phyloP scores from a whole-genome alignment of 2,329 filamentous ascomycete species.

The Sporothrix dimorphospora region DNA sequence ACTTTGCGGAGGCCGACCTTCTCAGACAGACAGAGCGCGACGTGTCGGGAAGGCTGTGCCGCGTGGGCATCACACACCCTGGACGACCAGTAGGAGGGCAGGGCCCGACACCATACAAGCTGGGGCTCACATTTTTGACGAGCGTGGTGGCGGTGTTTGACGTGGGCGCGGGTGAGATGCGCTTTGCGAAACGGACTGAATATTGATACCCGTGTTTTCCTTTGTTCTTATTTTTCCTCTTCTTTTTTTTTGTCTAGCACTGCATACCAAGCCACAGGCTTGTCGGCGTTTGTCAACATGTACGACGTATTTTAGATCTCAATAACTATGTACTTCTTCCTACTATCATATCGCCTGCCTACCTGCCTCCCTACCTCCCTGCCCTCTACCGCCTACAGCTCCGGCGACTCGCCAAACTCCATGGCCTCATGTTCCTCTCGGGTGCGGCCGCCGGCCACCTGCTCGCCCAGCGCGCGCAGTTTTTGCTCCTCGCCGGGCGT shows the following conservation, averaged over 20 bases:
- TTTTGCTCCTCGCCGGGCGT: background rate
- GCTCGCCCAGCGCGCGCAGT: background rate
- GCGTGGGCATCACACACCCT: background rate
- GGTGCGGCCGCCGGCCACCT: background rate
- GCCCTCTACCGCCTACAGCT: background rate
- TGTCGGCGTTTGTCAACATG: background rate
- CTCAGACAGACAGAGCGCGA: background rate
- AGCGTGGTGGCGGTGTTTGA: background rate
- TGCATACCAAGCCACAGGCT: background rate
- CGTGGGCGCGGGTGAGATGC: background rate
- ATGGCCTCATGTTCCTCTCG: background rate
- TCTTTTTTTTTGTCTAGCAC: background rate
- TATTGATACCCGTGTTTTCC: background rate
- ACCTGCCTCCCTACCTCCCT: background rate
- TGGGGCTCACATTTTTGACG: background rate
- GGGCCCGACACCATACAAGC: background rate
- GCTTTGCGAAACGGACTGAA: background rate
- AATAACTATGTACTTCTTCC: background rate
- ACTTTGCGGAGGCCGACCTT: background rate
- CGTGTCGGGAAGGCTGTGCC: background rate
- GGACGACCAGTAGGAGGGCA: background rate
- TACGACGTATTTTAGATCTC: background rate
- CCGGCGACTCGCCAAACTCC: conserved; percentile 1
- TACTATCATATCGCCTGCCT: background rate
- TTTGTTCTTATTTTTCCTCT: background rate